Base-by-base conservation (phyloP, 306 rosid genomes). In the Comarum palustre region DNA sequence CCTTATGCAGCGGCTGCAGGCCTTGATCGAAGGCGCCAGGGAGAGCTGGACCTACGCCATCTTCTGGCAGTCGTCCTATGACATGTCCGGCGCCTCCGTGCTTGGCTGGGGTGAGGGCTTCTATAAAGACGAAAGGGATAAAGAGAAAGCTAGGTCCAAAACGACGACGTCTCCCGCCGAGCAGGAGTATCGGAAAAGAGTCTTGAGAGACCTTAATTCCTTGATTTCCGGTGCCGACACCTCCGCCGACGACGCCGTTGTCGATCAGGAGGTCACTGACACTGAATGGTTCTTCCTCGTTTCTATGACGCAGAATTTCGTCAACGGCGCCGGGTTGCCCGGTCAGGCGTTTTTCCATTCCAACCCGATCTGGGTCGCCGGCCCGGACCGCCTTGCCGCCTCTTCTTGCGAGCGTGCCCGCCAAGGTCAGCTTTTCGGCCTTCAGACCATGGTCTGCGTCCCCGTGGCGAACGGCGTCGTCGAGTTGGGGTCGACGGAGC, bases 101-200 rank as follows among this genome's bases (percentile, higher is more conserved):
- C 85, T 94, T 31, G 97, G 92, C 2, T 94, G 99, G 97, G 99
- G 97, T 4, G 97, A 94, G 32, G 97, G 97, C 0, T 94, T 91
- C 73, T 94, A 94, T 72, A 94, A 88, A 71, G 99, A 97, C 20
- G 96, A 94, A 19, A 93, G 89, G 34, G 90, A 85, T 42, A 89
- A 89, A 69, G 72, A 48, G 0, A 85, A 84, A 19, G 72, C 75
- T 1, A 90, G 86, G 61, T 73, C 76, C 22, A 79, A 83, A 65
- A 29, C 72, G 24, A 39, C 38, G 3, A 47, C 87, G 1, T 83
- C 97, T 1, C 67, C 75, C 1, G 84, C 80, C 0, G 99, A 94
- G 73, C 97, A 91, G 73, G 93, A 90, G 68, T 88, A 91, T 75
- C 82, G 99, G 1, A 90, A 88, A 73, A 91, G 87, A 75, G 83